Conservation (phyloP, 1,139 yeast species). For the Wickerhamomyces sp. region DNA sequence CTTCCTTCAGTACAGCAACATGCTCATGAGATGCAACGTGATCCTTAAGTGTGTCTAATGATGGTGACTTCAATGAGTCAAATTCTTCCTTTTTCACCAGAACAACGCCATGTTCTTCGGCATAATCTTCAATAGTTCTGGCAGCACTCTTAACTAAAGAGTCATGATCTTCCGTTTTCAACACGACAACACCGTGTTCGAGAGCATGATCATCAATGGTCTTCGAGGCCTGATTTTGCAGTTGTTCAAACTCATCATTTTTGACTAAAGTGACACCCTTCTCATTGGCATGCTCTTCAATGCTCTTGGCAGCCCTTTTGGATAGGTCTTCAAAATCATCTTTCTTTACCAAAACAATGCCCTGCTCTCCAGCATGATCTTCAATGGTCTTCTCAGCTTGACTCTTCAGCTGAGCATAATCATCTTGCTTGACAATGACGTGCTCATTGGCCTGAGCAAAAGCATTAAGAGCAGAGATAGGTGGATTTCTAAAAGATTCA, state of each 20-base stretch:
- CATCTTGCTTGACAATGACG: conserved; percentile 6
- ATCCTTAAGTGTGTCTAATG: not conserved
- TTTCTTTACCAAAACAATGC: conserved; percentile 8
- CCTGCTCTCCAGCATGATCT: conserved; percentile 17
- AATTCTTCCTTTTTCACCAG: conserved; percentile 10
- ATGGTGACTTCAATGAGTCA: not conserved
- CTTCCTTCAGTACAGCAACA: conserved; percentile 7
- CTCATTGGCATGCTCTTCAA: not conserved
- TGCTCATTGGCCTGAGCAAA: not conserved
- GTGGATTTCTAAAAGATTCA: conserved; percentile 19
- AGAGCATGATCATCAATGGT: not conserved
- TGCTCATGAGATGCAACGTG: conserved; percentile 4
- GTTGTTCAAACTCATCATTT: not conserved
- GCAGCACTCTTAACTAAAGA: conserved; percentile 23
- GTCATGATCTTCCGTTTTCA: conserved; percentile 26
- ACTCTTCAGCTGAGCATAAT: conserved; percentile 7
- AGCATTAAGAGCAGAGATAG: not conserved
- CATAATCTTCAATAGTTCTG: conserved; percentile 14
- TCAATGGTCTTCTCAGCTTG: conserved; percentile 14
- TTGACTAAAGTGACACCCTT: not conserved
- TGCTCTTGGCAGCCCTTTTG: not conserved
- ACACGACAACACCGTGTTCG: conserved; percentile 12
- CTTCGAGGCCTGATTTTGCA: not conserved
- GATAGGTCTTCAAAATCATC: conserved; percentile 5
- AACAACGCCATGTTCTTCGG: conserved; percentile 12